Base-by-base conservation (phyloP, 129 eudicot genomes). In the Calendula officinalis region DNA sequence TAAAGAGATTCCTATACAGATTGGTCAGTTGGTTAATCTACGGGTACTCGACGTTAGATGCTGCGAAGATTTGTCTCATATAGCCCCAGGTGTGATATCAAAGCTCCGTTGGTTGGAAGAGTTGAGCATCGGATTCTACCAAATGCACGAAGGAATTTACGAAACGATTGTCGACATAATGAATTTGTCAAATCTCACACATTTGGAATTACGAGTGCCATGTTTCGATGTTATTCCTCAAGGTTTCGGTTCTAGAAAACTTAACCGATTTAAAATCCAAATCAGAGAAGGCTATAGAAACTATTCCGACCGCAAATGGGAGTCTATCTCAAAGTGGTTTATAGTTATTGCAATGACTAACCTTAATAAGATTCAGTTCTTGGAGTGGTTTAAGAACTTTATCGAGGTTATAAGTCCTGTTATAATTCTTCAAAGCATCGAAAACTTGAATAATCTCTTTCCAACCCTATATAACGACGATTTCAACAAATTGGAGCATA, bases 1-100 rank as follows among this genome's bases (percentile, higher is more conserved):
- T 5, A 10, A 3, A 4, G 34, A n/a, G 5, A 61, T 71, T 9
- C 76, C 76, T 5, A 0, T 13, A 53, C 37, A 61, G 41, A 70
- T 60, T 3, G 62, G 53, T 8, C 7, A 39, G 9, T 13, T 70
- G 45, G 53, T 3, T 7, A 39, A 71, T 7, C 52, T 60, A 30
- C 60, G 69, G 62, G 8, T 30, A 14, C 33, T 70, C 7, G 51
- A 58, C 3, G 5, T 12, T 37, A 4, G 17, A 0, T 5, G 0
- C 4, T 70, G 67, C 17, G 0, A 0, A 1, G 0, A 7, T 27
- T 9, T 48, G 15, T 46, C 50, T 70, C 35, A 30, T 15, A 30
- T 53, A 53, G 8, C 59, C 9, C 17, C 4, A 1, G 41, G 22
- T 10, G 60, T 56, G 3, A 56, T 56, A 34, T 35, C 32, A 13